phyloP scores from a whole-genome alignment of 495 filamentous ascomycete species.

The Oidiodendron maius region DNA sequence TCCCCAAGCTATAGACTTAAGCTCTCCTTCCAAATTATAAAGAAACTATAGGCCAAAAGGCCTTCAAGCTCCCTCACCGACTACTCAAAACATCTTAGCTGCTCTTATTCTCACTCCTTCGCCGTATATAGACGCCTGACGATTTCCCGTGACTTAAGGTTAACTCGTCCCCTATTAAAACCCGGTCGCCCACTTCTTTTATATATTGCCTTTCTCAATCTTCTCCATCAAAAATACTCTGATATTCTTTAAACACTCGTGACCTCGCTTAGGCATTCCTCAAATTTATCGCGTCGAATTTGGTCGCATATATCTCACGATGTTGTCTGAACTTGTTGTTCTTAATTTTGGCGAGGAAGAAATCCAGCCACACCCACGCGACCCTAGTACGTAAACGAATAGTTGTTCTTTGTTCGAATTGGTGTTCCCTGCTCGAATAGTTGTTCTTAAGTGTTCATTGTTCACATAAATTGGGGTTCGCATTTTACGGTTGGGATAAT shows the following conservation, averaged over 20 bases:
- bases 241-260: not conserved
- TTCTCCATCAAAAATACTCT: not conserved
- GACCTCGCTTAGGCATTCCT: not conserved
- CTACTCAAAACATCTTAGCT: not conserved
- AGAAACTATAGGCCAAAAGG: not conserved
- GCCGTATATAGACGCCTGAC: not conserved
- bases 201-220: not conserved
- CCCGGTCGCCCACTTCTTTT: not conserved
- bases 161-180: not conserved
- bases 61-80: not conserved
- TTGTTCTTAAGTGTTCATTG: too few species aligned
- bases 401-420: not conserved
- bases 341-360: constrained; percentile 1
- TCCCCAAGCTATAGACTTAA: not conserved
- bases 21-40: not conserved
- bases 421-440: too few species aligned
- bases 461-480: not conserved
- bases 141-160: not conserved
- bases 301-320: not conserved
- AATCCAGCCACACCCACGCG: not conserved
- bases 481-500: not conserved
- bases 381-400: not conserved
- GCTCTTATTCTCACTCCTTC: not conserved
- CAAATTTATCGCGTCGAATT: not conserved
- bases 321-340: not conserved